Conservation (phyloP, 2,329 filamentous ascomycete genomes). For the Coniochaeta sp. region DNA sequence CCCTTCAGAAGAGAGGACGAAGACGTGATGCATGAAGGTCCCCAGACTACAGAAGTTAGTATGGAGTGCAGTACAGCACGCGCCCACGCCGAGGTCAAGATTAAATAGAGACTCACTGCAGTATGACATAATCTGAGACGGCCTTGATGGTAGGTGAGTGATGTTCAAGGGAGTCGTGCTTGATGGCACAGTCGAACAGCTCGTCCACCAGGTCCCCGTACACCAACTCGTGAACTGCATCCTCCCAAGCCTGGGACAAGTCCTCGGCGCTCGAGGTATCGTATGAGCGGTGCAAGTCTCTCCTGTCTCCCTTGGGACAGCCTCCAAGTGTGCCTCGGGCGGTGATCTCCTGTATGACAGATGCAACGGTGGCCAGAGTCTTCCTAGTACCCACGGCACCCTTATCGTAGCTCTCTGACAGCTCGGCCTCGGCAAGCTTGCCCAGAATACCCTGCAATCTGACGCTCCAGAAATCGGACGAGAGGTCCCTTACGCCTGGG, state of each 20-base stretch:
- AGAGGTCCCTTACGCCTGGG: conserved; percentile 59
- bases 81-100: conserved; percentile 6
- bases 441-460: conserved; percentile 52
- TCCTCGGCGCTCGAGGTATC: conserved; percentile 53
- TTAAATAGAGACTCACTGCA: conserved; percentile 53
- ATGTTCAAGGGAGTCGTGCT: conserved; percentile 55
- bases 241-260: conserved; percentile 57
- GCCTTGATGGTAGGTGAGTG: conserved; percentile 57
- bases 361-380: conserved; percentile 65
- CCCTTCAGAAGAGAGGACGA: conserved; percentile 68
- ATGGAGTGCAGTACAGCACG: no score
- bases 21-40: conserved; percentile 66
- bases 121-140: conserved; percentile 57
- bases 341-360: conserved; percentile 62
- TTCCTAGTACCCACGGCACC: conserved; percentile 67
- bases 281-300: conserved; percentile 35
- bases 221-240: conserved; percentile 57
- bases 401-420: conserved; percentile 80
- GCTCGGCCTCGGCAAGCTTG: conserved; percentile 57
- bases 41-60: conserved; percentile 47
- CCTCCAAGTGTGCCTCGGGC: conserved; percentile 61
- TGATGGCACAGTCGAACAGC: conserved; percentile 52
- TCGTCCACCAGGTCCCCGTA: conserved; percentile 63
- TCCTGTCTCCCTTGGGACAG: conserved; percentile 26
- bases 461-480: conserved; percentile 58